Evolutionary conservation across 108 stramenopile genomes (phyloP).

Genomic region (Pseudonitzschia pungens): DNA sequence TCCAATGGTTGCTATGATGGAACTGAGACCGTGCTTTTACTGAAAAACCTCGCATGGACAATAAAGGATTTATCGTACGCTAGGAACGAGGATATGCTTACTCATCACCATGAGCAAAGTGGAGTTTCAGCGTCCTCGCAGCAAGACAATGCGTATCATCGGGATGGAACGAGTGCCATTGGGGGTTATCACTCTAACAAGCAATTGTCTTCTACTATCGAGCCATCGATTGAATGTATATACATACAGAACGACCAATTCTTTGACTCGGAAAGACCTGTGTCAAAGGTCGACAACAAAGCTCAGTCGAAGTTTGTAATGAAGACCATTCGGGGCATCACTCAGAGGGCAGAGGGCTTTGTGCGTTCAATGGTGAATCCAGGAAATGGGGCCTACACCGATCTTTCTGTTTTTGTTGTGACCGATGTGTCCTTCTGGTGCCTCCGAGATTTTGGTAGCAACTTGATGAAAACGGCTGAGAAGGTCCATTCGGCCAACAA

Average conservation of each 20-base stretch:
- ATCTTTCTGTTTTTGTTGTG: slow-evolving; percentile 49
- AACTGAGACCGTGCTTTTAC: slow-evolving; percentile 53
- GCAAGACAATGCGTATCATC: background rate
- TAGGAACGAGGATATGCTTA: slow-evolving; percentile 14
- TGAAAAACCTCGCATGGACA: slow-evolving; percentile 46
- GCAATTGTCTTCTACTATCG: background rate
- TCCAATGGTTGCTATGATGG: slow-evolving; percentile 31
- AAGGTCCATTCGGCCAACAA: slow-evolving; percentile 25
- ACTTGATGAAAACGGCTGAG: slow-evolving; percentile 35
- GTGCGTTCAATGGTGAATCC: slow-evolving; percentile 21
- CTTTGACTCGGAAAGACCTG: slow-evolving; percentile 39
- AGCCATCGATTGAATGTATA: slow-evolving; percentile 56
- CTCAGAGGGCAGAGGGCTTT: slow-evolving; percentile 38
- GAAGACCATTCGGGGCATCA: slow-evolving; percentile 41
- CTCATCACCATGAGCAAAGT: slow-evolving; percentile 5
- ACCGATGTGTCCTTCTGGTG: slow-evolving; percentile 48
- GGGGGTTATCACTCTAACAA: background rate
- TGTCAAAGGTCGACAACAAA: slow-evolving; percentile 34
- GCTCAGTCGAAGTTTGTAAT: slow-evolving; percentile 38
- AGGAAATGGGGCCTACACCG: background rate
- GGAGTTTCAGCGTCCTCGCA: background rate
- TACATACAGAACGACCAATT: slow-evolving; percentile 73
- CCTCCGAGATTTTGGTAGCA: slow-evolving; percentile 53
- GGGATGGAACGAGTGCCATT: slow-evolving; percentile 2
- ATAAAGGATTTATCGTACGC: slow-evolving; percentile 37